Evolutionary conservation across 2,329 filamentous ascomycete species (phyloP), one percentile per base, ranked within the genome.

Genomic region (Calonectria hawksworthii): DNA sequence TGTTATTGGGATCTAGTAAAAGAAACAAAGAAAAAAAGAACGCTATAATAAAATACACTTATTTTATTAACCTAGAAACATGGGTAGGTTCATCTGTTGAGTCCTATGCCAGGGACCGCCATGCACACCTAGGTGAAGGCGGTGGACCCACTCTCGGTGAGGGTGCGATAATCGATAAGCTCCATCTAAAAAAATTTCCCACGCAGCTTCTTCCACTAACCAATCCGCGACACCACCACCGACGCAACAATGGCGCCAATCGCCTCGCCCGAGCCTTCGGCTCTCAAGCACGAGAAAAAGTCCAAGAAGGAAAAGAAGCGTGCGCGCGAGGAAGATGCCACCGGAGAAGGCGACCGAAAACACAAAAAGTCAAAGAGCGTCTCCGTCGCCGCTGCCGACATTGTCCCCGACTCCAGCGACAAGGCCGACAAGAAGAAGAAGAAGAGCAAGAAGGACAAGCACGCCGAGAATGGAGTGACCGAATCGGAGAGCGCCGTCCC

Each of bases 351-450:
- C 44, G 87, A 89, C 74, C 86, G 86, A 79, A 88, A 87, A 81
- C 85, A 88, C 79, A 90, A 90, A 78, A 88, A 88, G 74, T 87
- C 88, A 7, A 89, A 88, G 82, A 88, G 84, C 85, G 86, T 86
- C 81, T 86, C 80, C 34, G 52, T 54, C 44, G 30, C 34, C 28
- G 67, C 52, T 64, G 81, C 75, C 59, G 81, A 83, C 44, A 66
- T 67, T 54, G 74, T 76, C 50, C 68, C 76, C 28, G 80, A 83
- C 56, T 81, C 78, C 64, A 81, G 80, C 56, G 85, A 85, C 73
- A 83, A 83, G 68, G 75, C 78, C 69, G 79, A 83, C 67, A 81
- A 82, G 76, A 80, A 84, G 74, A 81, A 81, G 78, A 83, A 82
- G 80, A 83, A 81, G 76, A 77, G 74, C 74, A 81, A 79, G 73